Evolutionary conservation across 1,139 yeast genomes (phyloP).

Genomic region (Blastobotrys ciferrii): DNA sequence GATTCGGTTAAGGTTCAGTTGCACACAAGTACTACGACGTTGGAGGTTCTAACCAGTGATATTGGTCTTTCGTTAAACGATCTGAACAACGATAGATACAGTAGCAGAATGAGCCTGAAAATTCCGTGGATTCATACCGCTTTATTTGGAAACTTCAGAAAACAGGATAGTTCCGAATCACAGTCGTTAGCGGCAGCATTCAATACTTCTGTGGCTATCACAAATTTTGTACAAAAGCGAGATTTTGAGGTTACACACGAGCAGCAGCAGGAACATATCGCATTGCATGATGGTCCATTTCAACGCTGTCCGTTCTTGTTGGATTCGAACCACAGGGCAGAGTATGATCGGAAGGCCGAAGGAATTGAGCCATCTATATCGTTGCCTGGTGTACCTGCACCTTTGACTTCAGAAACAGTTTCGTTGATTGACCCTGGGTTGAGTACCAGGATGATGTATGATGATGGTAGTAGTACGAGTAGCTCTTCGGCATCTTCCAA

Average conservation of each 20-base stretch:
- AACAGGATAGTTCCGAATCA: constrained; percentile 22
- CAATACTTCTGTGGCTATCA: constrained; percentile 55
- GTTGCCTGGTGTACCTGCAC: constrained; percentile 63
- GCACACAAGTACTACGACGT: constrained; percentile 32
- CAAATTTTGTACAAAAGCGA: constrained; percentile 58
- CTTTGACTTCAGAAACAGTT: constrained; percentile 45
- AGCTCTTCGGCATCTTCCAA: constrained; percentile 19
- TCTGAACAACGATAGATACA: constrained; percentile 64
- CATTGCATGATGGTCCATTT: constrained; percentile 75
- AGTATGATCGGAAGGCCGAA: constrained; percentile 41
- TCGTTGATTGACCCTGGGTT: constrained; percentile 26
- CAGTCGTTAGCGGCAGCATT: constrained; percentile 37
- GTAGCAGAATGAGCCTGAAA: constrained; percentile 50
- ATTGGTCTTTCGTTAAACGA: constrained; percentile 59
- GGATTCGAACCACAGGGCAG: constrained; percentile 46
- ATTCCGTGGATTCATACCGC: constrained; percentile 48
- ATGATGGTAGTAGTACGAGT: constrained; percentile 9
- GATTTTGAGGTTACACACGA: constrained; percentile 48
- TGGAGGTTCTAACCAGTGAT: constrained; percentile 34
- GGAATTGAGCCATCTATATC: constrained; percentile 58
- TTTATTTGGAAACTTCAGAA: constrained; percentile 30
- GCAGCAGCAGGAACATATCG: constrained; percentile 64
- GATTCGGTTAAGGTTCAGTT: constrained; percentile 36
- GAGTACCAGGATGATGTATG: constrained; percentile 7
- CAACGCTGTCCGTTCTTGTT: constrained; percentile 75